These are phyloP conservation scores for Candida xiaguanensis DNA, from an alignment of 805 yeast genomes.

Conservation along the genomic window DNA sequence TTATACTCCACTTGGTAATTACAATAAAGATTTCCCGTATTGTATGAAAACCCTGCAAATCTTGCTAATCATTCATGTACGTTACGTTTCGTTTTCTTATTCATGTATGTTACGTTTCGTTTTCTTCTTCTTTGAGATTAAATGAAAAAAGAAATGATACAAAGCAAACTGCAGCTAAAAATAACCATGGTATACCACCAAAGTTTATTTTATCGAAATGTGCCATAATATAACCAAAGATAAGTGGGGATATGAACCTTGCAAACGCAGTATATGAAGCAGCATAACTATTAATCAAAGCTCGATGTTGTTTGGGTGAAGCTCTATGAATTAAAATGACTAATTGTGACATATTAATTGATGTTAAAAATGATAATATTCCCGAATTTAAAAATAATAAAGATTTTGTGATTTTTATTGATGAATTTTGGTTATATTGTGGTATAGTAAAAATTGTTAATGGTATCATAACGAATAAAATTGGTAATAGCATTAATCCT, in stretches of 20 bases:
- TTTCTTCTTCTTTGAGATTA: conserved; percentile 1
- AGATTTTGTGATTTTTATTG: conserved; percentile 15
- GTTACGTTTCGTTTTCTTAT: not conserved
- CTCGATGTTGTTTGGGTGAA: conserved; percentile 51
- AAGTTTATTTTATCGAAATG: conserved; percentile 20
- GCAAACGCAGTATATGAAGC: conserved; percentile 54
- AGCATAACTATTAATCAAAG: conserved; percentile 57
- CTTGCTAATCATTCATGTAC: not conserved
- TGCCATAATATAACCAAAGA: conserved; percentile 48
- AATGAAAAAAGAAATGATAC: conserved; percentile 2
- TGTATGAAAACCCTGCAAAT: not conserved
- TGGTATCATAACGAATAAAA: conserved; percentile 45
- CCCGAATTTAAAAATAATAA: conserved; percentile 26
- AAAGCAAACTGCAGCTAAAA: conserved; percentile 16
- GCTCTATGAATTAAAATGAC: conserved; percentile 52
- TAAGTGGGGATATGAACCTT: conserved; percentile 52
- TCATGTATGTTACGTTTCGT: not conserved
- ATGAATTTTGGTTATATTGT: conserved; percentile 26
- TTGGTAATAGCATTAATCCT: conserved; percentile 39
- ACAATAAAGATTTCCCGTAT: not conserved
- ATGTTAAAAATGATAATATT: conserved; percentile 33
- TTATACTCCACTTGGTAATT: conserved; percentile 1
- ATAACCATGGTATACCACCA: conserved; percentile 30
- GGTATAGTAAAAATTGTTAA: conserved; percentile 42
- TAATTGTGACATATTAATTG: conserved; percentile 51